Percentiles rank a stretch among this genome's conserved stretches.
Evolutionary conservation across 2,329 filamentous ascomycete species (phyloP).

Genomic region (Cryphonectria nitschkei): DNA sequence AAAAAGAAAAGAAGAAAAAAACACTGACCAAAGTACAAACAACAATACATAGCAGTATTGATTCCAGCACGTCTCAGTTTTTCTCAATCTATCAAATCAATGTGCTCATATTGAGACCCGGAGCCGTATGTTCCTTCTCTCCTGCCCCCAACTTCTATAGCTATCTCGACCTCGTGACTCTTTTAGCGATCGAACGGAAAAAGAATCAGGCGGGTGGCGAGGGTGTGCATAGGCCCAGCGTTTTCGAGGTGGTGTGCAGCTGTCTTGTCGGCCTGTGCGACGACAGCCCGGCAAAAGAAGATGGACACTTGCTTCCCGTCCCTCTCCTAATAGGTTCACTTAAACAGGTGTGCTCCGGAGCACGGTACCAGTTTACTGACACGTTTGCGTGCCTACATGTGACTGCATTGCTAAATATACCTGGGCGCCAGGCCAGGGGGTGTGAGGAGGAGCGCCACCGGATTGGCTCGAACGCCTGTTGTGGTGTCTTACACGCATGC

Average conservation of each 20-base stretch:
- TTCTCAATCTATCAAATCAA: background rate
- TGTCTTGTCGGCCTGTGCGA: background rate
- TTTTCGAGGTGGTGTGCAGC: background rate
- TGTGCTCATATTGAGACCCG: background rate
- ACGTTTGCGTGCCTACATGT: background rate
- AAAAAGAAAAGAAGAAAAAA: background rate
- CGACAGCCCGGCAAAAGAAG: background rate
- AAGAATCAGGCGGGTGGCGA: background rate
- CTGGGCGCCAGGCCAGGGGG: too few species aligned
- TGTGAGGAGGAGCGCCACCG: background rate
- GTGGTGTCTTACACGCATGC: conserved; percentile 8
- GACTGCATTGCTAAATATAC: background rate
- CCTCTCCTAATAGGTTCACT: background rate
- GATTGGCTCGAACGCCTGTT: background rate
- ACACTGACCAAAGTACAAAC: background rate
- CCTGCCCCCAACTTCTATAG: background rate
- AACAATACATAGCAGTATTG: too few species aligned
- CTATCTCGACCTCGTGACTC: background rate
- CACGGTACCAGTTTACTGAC: background rate
- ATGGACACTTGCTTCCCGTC: too few species aligned
- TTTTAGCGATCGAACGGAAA: background rate
- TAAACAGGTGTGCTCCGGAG: background rate
- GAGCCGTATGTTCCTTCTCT: background rate
- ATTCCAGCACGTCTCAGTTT: too few species aligned
- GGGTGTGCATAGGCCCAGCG: background rate